Base-by-base conservation (phyloP, 2,329 filamentous ascomycete species). In the Talaromyces sp. region DNA sequence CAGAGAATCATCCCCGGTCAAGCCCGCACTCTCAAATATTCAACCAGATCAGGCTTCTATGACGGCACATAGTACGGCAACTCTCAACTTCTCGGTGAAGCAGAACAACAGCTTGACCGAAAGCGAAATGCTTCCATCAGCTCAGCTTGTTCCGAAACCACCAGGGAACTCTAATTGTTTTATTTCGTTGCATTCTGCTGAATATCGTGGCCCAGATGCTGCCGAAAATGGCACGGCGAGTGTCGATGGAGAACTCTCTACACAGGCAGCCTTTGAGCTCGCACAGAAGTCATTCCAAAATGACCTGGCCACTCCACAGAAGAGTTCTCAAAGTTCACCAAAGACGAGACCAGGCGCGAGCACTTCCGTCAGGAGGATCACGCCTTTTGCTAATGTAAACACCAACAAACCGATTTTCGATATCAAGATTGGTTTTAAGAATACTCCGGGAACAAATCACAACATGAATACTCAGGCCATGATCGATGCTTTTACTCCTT, bases 261-360 rank as follows among this genome's bases (percentile, higher is more conserved):
- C 75, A 0, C 75, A 77, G 57, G 72, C 71, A 22, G 74, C 74
- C 15, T 60, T 75, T 22, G 58, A 69, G 2, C 68, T 70, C 39
- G 74, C 74, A 6, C 74, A 75, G 56, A 69, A 64, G 31, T 73
- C 71, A 1, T 74, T 76, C 28, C 72, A 75, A 51, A 68, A 73
- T 21, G 73, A 74, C 43, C 51, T 76, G 9, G 63, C 67, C 9
- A 75, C 67, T 22, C 69, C 69, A 4, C 63, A 59, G 5, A 63
- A 59, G 17, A 50, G 31, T 19, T 21, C 39, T 54, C 33, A 39
- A 52, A 25, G 35, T 41, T n/a, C 33, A 10, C 17, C 25, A 8
- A 25, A 45, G 35, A 45, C 48, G 28, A 36, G 50, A 52, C 19
- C 50, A 61, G 50, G 59, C 19, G 60, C 6, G 21, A 39, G 25